Evolutionary conservation across 768 basidiomycete species (phyloP), one percentile per base, ranked within the genome.

Genomic region (Trametes cingulata): DNA sequence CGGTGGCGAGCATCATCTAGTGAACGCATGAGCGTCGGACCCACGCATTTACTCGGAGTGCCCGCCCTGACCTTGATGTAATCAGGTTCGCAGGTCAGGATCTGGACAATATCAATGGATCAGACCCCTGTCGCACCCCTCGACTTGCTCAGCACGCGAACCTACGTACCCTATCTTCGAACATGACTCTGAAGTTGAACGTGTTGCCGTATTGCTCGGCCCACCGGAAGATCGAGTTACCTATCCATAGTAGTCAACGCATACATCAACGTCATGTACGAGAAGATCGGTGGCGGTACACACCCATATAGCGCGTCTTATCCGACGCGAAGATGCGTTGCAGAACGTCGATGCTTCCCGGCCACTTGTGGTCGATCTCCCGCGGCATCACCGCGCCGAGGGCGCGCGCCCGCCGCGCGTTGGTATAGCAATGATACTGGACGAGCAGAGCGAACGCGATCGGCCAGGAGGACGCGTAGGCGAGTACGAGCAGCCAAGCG

Each of bases 21-120:
- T n/a, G n/a, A n/a, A n/a, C n/a, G n/a, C n/a, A 41, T 14, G 10
- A 13, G 36, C 10, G 24, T 5, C n/a, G n/a, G n/a, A n/a, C n/a
- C 33, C 33, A 8, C 29, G 48, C 48, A n/a, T 39, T 17, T 12
- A 15, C 5, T 8, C 52, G 33, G 1, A 2, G 8, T 65, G 20
- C 59, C 43, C 19, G 35, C 33, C 4, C 62, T 56, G 52, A 68
- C 75, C 69, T 77, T 82, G 69, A 81, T 73, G 46, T 81, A 72
- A 40, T 80, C 79, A 4, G 82, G 82, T 54, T 84, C 82, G 8
- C 65, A 62, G 1, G 81, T 83, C 12, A 82, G 64, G 52, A 82
- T 66, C 80, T 81, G 54, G 8, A 25, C 43, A 35, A 49, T 37
- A 33, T 29, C 61, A 14, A 13, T 3, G 14, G 46, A 36, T n/a